phyloP scores from a whole-genome alignment of 2,329 filamentous ascomycete species.

The Epichloe elymi region DNA sequence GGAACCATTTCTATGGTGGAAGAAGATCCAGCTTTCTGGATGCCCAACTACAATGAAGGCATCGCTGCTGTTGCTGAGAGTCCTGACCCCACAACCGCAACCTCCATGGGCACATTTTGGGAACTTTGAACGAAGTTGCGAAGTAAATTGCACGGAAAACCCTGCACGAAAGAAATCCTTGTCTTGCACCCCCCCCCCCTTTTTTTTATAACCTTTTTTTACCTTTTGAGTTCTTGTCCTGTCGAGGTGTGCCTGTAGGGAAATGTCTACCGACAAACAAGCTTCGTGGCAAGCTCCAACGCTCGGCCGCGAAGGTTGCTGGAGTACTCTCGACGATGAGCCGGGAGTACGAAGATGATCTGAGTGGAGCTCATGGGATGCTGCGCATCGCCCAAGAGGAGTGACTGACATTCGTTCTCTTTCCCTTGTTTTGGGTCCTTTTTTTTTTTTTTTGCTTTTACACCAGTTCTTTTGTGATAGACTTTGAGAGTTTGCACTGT shows the following conservation, averaged over 20 bases:
- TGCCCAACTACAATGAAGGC: slow-evolving; percentile 31
- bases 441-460: neutral
- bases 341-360: neutral
- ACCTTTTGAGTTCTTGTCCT: slow-evolving; percentile 5
- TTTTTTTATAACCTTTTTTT: no score
- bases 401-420: neutral
- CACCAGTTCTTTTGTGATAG: neutral
- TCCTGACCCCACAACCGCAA: slow-evolving; percentile 20
- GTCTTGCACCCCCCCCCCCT: no score
- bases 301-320: no score
- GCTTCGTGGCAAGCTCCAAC: no score
- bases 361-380: neutral
- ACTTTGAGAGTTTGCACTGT: neutral
- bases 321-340: neutral
- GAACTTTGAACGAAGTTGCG: slow-evolving; percentile 17
- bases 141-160: neutral
- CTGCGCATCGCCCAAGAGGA: neutral
- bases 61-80: slow-evolving; percentile 23
- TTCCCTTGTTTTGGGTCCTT: neutral
- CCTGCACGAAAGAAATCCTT: neutral
- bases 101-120: slow-evolving; percentile 21
- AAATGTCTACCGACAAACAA: no score
- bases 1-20: slow-evolving; percentile 37
- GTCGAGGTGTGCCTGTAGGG: neutral
- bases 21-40: slow-evolving; percentile 36